Conservation (phyloP, 352 stramenopile species). For the Pythium sp. region DNA sequence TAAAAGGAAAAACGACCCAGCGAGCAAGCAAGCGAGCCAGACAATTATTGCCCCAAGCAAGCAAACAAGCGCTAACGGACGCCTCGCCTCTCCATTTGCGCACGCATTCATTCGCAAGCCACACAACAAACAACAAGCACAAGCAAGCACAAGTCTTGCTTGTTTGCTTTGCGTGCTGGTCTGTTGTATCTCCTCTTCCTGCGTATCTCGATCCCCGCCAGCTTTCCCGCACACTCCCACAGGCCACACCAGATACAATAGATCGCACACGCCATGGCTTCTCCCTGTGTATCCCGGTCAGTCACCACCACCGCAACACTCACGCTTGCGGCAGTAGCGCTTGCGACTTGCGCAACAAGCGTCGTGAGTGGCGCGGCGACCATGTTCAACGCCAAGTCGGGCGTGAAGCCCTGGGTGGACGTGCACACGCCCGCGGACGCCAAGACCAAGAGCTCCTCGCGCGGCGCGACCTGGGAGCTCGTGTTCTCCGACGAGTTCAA, state of each 20-base stretch:
- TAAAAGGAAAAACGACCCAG: not conserved
- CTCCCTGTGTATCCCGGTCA: not conserved
- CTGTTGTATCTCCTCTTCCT: not conserved
- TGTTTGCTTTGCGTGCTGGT: not conserved
- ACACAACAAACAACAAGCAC: not conserved
- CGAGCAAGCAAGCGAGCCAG: not conserved
- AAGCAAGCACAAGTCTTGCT: not conserved
- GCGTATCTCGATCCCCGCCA: not conserved
- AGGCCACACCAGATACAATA: not conserved
- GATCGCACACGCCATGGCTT: not conserved
- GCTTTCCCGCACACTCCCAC: not conserved
- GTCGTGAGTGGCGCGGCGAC: not conserved
- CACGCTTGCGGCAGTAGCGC: not conserved
- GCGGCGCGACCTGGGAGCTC: slow-evolving; percentile 52
- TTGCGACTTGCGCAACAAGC: not conserved
- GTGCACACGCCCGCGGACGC: slow-evolving; percentile 17
- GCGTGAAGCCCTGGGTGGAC: slow-evolving; percentile 21
- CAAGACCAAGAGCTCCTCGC: slow-evolving; percentile 24
- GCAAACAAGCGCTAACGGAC: not conserved
- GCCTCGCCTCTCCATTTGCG: not conserved
- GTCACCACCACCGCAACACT: not conserved
- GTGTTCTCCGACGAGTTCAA: slow-evolving; percentile 83
- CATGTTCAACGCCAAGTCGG: slow-evolving; percentile 20
- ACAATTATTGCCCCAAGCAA: not conserved
- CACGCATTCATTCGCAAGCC: not conserved